These are phyloP conservation scores for Debaryomyces tyrocola DNA, from an alignment of 805 yeast genomes.

Conservation along the genomic window DNA sequence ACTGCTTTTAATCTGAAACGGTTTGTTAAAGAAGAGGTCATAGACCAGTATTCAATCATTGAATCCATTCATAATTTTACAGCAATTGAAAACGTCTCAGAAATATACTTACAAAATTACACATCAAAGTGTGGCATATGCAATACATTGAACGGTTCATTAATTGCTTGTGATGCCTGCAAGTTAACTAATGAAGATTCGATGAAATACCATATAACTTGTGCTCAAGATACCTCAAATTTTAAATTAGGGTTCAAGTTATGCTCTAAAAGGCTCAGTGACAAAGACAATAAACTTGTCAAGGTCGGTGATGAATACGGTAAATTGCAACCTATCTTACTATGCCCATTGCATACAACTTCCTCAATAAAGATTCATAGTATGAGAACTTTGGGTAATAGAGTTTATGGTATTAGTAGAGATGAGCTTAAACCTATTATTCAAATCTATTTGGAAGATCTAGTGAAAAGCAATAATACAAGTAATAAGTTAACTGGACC, in stretches of 20 bases:
- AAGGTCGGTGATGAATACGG: conserved; percentile 34
- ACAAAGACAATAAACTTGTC: conserved; percentile 19
- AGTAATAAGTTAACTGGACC: conserved; percentile 28
- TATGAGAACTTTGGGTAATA: conserved; percentile 30
- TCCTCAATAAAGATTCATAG: conserved; percentile 16
- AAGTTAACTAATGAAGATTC: conserved; percentile 7
- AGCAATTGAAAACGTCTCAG: conserved; percentile 30
- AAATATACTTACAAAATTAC: conserved; percentile 25
- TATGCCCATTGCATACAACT: conserved; percentile 42
- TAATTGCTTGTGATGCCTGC: conserved; percentile 50
- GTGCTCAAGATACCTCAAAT: conserved; percentile 52
- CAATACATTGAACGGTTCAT: conserved; percentile 48
- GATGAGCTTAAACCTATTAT: conserved; percentile 38
- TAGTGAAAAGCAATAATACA: conserved; percentile 12
- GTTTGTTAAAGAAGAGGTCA: conserved; percentile 26
- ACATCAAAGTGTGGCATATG: conserved; percentile 46
- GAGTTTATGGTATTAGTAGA: conserved; percentile 20
- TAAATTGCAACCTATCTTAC: conserved; percentile 41
- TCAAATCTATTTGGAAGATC: conserved; percentile 39
- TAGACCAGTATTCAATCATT: conserved; percentile 12
- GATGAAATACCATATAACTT: conserved; percentile 49
- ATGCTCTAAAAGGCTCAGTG: conserved; percentile 17
- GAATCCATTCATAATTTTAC: conserved; percentile 16
- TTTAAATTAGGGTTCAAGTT: conserved; percentile 56
- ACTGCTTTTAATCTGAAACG: conserved; percentile 2